Evolutionary conservation across 164 flowering plant genomes (phyloP), one percentile per base, ranked within the genome.

Genomic region (Vitis rupestris): DNA sequence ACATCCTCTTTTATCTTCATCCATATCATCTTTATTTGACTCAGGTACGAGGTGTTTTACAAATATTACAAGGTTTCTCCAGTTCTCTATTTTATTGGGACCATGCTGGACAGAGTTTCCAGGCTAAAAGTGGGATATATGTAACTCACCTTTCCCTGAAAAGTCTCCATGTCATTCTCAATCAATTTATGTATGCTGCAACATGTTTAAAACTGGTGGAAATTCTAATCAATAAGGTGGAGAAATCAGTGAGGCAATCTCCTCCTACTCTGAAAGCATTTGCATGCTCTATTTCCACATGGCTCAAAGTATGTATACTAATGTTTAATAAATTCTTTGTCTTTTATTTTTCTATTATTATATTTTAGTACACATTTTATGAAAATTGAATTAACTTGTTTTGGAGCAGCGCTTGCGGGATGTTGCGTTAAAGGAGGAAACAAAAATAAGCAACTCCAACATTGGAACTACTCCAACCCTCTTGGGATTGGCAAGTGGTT

Each of bases 181-280:
- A 75, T 70, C 91, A 83, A 64, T 93, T 95, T 72, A 52, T 79
- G 49, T 81, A 88, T 71, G 83, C 87, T 69, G 96, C 97, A 8
- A 83, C 97, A 13, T 91, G 97, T 74, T 85, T 95, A 61, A 73
- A 84, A 50, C 71, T 84, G 73, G 97, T 91, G 6, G 88, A 91
- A n/a, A 29, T 52, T 75, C 58, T 75, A 49, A 70, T 91, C 63
- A 65, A 70, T 59, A 81, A 82, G 75, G 77, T 86, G 59, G 83
- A 85, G 65, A 75, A 67, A 30, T 70, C 81, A 59, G 64, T 58
- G 53, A 65, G 70, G 66, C 69, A 68, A 51, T 80, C 85, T 70
- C 80, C 86, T 53, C 97, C 98, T 59, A 93, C 94, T 1, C 63
- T 91, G 72, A 89, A 81, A 79, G 99, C 99, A 29, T 95, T 93